Percentiles rank a stretch among this genome's conserved stretches.
These are phyloP conservation scores for Phytopythium aichiense DNA, from an alignment of 352 stramenopile genomes.

Conservation along the genomic window DNA sequence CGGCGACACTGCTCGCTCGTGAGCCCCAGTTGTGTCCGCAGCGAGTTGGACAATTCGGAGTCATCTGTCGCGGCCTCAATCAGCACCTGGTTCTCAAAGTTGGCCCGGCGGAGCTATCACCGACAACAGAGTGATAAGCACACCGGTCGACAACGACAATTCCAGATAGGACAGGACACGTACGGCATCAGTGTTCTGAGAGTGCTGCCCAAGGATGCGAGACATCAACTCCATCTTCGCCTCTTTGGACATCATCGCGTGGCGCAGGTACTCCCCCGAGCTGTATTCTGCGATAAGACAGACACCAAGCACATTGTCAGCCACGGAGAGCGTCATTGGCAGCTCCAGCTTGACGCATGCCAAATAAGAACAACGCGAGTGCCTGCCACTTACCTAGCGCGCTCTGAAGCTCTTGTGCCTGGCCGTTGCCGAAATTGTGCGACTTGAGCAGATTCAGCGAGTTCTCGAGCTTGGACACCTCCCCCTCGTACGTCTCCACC, in stretches of 20 bases:
- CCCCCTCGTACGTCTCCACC: constrained; percentile 82
- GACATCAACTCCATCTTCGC: constrained; percentile 79
- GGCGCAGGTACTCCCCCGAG: constrained; percentile 70
- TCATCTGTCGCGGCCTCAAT: constrained; percentile 59
- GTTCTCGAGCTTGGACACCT: constrained; percentile 87
- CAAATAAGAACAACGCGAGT: neutral
- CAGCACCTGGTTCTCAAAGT: constrained; percentile 78
- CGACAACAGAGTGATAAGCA: neutral
- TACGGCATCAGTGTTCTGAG: constrained; percentile 69
- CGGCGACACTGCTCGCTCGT: constrained; percentile 65
- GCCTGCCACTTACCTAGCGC: constrained; percentile 51
- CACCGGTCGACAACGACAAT: neutral
- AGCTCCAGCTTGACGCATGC: neutral
- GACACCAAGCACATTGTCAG: neutral
- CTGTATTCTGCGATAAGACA: constrained; percentile 44
- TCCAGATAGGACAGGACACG: constrained; percentile 25
- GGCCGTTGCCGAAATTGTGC: constrained; percentile 69
- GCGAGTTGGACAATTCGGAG: constrained; percentile 45
- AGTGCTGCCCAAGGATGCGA: constrained; percentile 75
- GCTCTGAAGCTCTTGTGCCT: constrained; percentile 58
- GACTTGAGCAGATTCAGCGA: constrained; percentile 74
- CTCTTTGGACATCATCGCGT: constrained; percentile 83
- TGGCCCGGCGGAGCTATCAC: constrained; percentile 71
- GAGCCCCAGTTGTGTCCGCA: constrained; percentile 58
- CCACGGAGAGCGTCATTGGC: neutral